phyloP scores from a whole-genome alignment of 1,284 basidiomycete genomes.

The Cutaneotrichosporon mucoides region DNA sequence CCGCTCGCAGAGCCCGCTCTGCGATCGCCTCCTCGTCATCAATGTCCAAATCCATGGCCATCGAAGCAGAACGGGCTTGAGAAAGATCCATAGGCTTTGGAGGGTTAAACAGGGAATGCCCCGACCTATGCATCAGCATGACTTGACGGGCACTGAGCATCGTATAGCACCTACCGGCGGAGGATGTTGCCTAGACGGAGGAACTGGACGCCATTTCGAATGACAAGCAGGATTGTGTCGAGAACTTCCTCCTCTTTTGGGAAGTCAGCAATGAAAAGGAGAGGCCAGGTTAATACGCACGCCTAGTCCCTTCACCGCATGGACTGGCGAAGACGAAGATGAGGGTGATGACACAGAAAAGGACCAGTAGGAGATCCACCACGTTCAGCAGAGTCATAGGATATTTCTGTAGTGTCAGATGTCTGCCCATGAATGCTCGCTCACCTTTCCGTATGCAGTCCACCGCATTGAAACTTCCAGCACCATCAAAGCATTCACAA shows the following conservation, averaged over 20 bases:
- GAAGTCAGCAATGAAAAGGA: conserved; percentile 23
- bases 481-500: conserved; percentile 90
- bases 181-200: conserved; percentile 81
- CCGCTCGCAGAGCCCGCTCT: conserved; percentile 28
- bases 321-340: conserved; percentile 69
- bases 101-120: conserved; percentile 85
- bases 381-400: conserved; percentile 89
- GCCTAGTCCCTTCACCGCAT: conserved; percentile 40
- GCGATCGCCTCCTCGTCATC: conserved; percentile 56
- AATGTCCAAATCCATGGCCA: conserved; percentile 60
- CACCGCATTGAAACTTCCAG: conserved; percentile 82
- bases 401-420: conserved; percentile 66
- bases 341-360: conserved; percentile 80
- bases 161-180: conserved; percentile 65
- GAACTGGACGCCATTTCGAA: conserved; percentile 86
- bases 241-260: conserved; percentile 76
- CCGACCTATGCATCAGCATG: conserved; percentile 59
- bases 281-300: conserved; percentile 23
- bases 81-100: conserved; percentile 88
- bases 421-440: neutral
- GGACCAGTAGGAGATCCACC: conserved; percentile 75
- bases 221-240: conserved; percentile 82
- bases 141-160: neutral
- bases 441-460: conserved; percentile 80
- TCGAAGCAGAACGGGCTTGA: conserved; percentile 48